Percentiles rank a stretch among this genome's conserved stretches.
phyloP scores from a whole-genome alignment of 202 grass and related monocot species.

The Alloteropsis angusta region DNA sequence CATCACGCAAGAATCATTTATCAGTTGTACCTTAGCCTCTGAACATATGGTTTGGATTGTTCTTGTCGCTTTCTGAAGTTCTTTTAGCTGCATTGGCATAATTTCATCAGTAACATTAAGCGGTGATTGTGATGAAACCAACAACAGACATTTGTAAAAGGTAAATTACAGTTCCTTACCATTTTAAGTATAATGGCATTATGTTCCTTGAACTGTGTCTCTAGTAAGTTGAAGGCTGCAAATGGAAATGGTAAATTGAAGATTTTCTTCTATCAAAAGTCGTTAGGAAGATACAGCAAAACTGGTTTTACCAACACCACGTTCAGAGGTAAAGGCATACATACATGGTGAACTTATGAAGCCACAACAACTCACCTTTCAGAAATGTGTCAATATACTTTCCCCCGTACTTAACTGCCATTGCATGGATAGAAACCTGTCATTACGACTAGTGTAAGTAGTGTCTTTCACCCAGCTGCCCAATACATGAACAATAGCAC shows the following conservation, averaged over 20 bases:
- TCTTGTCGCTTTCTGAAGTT: slow-evolving; percentile 76
- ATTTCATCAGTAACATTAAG: slow-evolving; percentile 10
- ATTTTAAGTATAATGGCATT: slow-evolving; percentile 44
- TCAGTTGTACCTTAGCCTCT: slow-evolving; percentile 58
- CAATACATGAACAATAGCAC: slow-evolving; percentile 17
- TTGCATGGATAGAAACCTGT: slow-evolving; percentile 66
- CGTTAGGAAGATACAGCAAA: slow-evolving; percentile 9
- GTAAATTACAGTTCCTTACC: slow-evolving; percentile 28
- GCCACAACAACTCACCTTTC: slow-evolving; percentile 44
- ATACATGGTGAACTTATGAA: not conserved
- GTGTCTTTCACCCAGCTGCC: slow-evolving; percentile 17
- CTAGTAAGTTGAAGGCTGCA: slow-evolving; percentile 73
- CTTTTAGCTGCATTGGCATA: slow-evolving; percentile 53
- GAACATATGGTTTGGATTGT: slow-evolving; percentile 82
- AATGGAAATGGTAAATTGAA: not conserved
- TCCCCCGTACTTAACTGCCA: slow-evolving; percentile 83
- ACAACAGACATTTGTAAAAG: not conserved
- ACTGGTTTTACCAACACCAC: not conserved
- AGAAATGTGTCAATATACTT: slow-evolving; percentile 80
- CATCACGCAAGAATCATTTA: not conserved
- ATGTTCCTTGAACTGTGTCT: slow-evolving; percentile 52
- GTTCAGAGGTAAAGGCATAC: not conserved
- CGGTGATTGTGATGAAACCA: not conserved
- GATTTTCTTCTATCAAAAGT: slow-evolving; percentile 24
- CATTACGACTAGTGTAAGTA: slow-evolving; percentile 18